A percentile compares a stretch with the other conserved stretches of the same genome.
These are phyloP conservation scores for Umbelopsis sp. DNA, from an alignment of 371 early-diverging fungal species.

Conservation along the genomic window DNA sequence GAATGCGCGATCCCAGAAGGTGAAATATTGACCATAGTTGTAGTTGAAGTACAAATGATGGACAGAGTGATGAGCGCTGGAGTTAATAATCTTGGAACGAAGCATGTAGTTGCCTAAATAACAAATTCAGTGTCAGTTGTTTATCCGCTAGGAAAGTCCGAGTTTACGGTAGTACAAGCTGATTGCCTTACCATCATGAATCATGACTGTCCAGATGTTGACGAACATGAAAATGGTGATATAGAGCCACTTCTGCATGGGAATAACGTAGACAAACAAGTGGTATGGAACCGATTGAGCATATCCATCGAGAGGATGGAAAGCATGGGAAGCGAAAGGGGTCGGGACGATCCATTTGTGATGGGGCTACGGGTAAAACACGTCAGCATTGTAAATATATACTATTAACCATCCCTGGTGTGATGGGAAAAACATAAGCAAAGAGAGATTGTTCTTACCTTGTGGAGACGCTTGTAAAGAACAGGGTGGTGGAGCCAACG, in stretches of 20 bases:
- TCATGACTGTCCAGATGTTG: conserved; percentile 94
- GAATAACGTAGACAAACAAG: conserved; percentile 83
- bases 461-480: conserved; percentile 89
- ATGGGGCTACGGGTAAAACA: conserved; percentile 41
- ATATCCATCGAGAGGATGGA: conserved; percentile 94
- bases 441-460: conserved; percentile 45
- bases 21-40: conserved; percentile 98
- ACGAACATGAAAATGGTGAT: conserved; percentile 86
- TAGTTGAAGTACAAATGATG: conserved; percentile 98
- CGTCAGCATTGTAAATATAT: not conserved
- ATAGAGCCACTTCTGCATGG: conserved; percentile 90
- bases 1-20: conserved; percentile 82
- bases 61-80: conserved; percentile 93
- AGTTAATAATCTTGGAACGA: conserved; percentile 67
- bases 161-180: conserved; percentile 10
- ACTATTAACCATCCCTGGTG: not conserved
- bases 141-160: not conserved
- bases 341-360: conserved; percentile 80
- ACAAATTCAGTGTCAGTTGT: not conserved
- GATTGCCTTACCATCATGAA: conserved; percentile 85
- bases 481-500: conserved; percentile 86
- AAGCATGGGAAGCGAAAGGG: conserved; percentile 96
- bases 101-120: conserved; percentile 64
- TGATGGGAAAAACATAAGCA: too few species aligned
- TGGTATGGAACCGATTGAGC: conserved; percentile 95